Evolutionary conservation across 176 grass and related monocot genomes (phyloP).

Genomic region (Oryza glumipatula): DNA sequence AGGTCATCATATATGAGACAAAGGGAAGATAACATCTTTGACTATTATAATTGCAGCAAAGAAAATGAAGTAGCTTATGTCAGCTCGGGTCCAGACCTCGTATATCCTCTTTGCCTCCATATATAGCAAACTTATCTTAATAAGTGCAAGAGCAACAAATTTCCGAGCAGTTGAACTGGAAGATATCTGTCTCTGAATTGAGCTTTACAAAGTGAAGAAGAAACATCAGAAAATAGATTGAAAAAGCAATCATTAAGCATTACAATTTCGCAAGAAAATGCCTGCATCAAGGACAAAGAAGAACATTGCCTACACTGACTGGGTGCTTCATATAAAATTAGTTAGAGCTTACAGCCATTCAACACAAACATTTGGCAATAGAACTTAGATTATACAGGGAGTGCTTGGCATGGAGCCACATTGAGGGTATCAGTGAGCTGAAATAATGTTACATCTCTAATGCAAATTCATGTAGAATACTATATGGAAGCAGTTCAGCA

Average conservation of each 20-base stretch:
- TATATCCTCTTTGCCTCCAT: conserved; percentile 86
- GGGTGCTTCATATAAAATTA: not conserved
- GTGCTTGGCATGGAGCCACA: not conserved
- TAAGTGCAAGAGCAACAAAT: conserved; percentile 67
- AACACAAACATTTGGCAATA: not conserved
- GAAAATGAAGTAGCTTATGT: conserved; percentile 3
- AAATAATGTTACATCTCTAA: conserved; percentile 17
- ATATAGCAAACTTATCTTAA: conserved; percentile 91
- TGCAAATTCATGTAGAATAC: not conserved
- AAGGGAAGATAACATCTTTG: conserved; percentile 25
- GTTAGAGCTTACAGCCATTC: not conserved
- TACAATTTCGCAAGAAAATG: not conserved
- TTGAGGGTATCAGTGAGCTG: conserved; percentile 12
- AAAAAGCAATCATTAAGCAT: not conserved
- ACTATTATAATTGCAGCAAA: conserved; percentile 21
- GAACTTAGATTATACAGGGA: not conserved
- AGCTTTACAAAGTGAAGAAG: conserved; percentile 62
- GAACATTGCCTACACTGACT: not conserved
- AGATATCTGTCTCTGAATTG: conserved; percentile 89
- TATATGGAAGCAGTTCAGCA: conserved; percentile 22
- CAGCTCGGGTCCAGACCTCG: conserved; percentile 52
- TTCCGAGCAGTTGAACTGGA: conserved; percentile 64
- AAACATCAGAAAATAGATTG: conserved; percentile 35
- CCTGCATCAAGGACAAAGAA: not conserved
- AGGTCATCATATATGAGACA: conserved; percentile 18